Base-by-base conservation (phyloP, 495 filamentous ascomycete species). In the Pyrenula massariospora region DNA sequence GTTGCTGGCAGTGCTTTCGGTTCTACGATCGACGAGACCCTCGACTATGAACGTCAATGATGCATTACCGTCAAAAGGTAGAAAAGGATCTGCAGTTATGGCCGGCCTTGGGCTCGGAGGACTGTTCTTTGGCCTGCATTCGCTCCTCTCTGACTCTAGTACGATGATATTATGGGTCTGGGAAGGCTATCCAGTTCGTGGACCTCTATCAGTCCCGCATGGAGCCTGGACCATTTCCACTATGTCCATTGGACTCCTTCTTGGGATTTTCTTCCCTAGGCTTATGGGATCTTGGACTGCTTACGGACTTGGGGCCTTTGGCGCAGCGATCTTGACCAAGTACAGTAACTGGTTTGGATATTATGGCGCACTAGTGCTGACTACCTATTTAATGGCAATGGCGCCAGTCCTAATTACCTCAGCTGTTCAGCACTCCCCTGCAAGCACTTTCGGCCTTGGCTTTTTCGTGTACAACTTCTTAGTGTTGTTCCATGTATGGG, bases 81-180 rank as follows among this genome's bases (percentile, higher is more conserved):
- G 71, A 64, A 75, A 77, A 52, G 89, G 90, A 8, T 93, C 91
- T 21, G 74, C 84, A 0, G 56, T 86, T 25, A 75, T 94, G 50
- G 79, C 90, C 49, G 86, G 82, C 23, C 57, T 95, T 54, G 89
- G 94, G 52, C 70, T 96, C 54, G 91, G 78, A 42, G 94, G 89
- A 54, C 66, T 96, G 20, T 75, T 96, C 62, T 99, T 97, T 61
- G 89, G 78, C n/a, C 74, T 97, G 64, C 91, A 96, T 64, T 96
- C 91, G 1, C 78, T 97, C 12, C 77, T 99, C 23, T 95, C 93
- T 0, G 94, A 99, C 66, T 96, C 91, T 0, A 96, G 93, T 71
- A 99, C 94, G 25, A 97, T 97, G 91, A 96, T 97, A 58, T 77
- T 89, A 22, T 99, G 94, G 94, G 89, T 88, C n/a, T 99, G 94